Base-by-base conservation (phyloP, 495 filamentous ascomycete genomes). In the Pseudomonodictys pantanalensis region DNA sequence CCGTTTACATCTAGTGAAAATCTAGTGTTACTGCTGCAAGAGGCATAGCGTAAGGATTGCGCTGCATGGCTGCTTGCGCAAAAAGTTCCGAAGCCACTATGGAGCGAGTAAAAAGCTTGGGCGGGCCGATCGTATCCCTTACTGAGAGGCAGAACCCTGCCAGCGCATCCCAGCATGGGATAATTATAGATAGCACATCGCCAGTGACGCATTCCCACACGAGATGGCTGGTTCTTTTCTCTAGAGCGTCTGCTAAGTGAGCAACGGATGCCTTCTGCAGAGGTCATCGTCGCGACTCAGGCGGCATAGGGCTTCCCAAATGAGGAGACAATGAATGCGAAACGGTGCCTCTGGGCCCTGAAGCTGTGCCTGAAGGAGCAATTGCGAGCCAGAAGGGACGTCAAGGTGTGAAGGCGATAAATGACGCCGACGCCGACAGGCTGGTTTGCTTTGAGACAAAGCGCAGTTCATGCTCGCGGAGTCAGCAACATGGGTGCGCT, bases 21-120 rank as follows among this genome's bases (percentile, higher is more conserved):
- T 45, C 44, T 52, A 52, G 44, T 49, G 58, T 18, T 32, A 49
- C 29, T 2, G 22, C 1, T 23, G 43, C 23, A 56, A 52, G 54
- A 2, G 58, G 61, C 18, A 49, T 51, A 20, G 61, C 29, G 48
- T 42, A 25, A 11, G 41, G 6, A 18, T 12, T 32, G 45, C 12
- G 10, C 4, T 24, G 47, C 60, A 64, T 50, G 60, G 49, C 60
- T 63, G 60, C 17, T n/a, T 47, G 28, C 33, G 33, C 24, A 41
- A 58, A 64, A 64, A 53, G 7, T 54, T 58, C 54, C 60, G 54
- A 58, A 52, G 48, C 48, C 60, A 43, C 48, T 52, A 41, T 25
- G 15, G 35, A 17, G 15, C 7, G 20, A 39, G 33, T n/a, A 6
- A 52, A 64, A 64, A 54, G 60, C 60, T 64, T 58, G 54, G 48